Conservation (phyloP, 768 basidiomycete genomes). For the Tephrocybe rancida region DNA sequence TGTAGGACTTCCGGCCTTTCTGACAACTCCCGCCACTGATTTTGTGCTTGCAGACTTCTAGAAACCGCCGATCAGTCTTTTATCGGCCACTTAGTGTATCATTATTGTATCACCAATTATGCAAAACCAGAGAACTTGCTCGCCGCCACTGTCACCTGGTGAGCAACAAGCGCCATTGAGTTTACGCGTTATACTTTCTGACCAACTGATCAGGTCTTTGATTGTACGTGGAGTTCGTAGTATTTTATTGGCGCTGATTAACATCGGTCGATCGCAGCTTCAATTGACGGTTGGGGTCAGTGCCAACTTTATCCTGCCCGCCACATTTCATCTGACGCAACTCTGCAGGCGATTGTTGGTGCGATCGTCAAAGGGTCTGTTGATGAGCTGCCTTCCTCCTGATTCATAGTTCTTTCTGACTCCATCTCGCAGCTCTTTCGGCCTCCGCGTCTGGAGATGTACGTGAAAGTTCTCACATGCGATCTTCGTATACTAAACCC, state of each 20-base stretch:
- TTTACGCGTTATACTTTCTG: slow-evolving; percentile 2
- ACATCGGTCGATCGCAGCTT: slow-evolving; percentile 31
- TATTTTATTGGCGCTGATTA: slow-evolving; percentile 1
- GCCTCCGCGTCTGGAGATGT: slow-evolving; percentile 69
- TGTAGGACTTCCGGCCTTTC: slow-evolving; percentile 26
- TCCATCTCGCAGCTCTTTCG: slow-evolving; percentile 47
- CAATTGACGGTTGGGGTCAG: slow-evolving; percentile 49
- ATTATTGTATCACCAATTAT: slow-evolving; percentile 52
- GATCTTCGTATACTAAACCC: background rate
- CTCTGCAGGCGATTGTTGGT: slow-evolving; percentile 52
- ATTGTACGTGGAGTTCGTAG: slow-evolving; percentile 37
- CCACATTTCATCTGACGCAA: background rate
- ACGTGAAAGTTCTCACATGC: slow-evolving; percentile 15
- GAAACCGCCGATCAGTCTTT: slow-evolving; percentile 57
- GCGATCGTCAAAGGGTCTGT: slow-evolving; percentile 54
- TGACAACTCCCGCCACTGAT: background rate
- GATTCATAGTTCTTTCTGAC: background rate
- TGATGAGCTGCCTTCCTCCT: background rate
- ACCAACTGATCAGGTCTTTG: slow-evolving; percentile 43
- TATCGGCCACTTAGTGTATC: slow-evolving; percentile 59
- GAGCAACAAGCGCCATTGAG: slow-evolving; percentile 14
- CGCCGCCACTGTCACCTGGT: slow-evolving; percentile 48
- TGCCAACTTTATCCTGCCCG: background rate
- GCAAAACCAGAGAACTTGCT: slow-evolving; percentile 35
- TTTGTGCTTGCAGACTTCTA: slow-evolving; percentile 39